Conservation (phyloP, 306 rosid genomes). For the Cyamopsis tetragonoloba region DNA sequence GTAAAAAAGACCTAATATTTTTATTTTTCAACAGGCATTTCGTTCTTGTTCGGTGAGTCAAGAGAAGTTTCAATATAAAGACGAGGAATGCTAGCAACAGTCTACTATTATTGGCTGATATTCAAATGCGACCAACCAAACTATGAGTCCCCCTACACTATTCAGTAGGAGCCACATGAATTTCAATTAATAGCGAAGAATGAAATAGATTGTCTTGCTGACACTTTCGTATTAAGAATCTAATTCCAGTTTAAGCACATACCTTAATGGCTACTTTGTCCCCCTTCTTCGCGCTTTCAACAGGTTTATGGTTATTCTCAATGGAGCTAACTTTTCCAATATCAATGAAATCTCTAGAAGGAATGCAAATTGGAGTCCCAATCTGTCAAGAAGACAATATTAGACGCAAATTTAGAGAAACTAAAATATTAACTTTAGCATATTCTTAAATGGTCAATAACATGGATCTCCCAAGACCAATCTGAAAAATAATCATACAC, state of each 20-base stretch:
- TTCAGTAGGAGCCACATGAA: too few species aligned
- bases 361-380: slow-evolving; percentile 94
- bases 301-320: slow-evolving; percentile 86
- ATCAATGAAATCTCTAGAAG: slow-evolving; percentile 75
- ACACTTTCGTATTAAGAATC: too few species aligned
- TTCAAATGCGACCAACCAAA: too few species aligned
- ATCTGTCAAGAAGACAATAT: slow-evolving; percentile 49
- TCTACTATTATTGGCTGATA: too few species aligned
- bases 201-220: too few species aligned
- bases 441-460: neutral
- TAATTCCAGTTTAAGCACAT: slow-evolving; percentile 16
- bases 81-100: too few species aligned
- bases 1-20: too few species aligned
- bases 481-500: slow-evolving; percentile 13
- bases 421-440: neutral
- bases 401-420: slow-evolving; percentile 18
- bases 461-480: neutral
- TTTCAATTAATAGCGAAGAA: too few species aligned
- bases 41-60: too few species aligned
- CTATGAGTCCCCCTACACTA: too few species aligned
- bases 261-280: slow-evolving; percentile 90
- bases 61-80: too few species aligned
- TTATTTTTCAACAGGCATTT: too few species aligned
- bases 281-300: slow-evolving; percentile 89
- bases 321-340: slow-evolving; percentile 87